Percentiles rank a stretch among this genome's conserved stretches.
phyloP scores from a whole-genome alignment of 495 filamentous ascomycete genomes.

The Thozetella sp. region DNA sequence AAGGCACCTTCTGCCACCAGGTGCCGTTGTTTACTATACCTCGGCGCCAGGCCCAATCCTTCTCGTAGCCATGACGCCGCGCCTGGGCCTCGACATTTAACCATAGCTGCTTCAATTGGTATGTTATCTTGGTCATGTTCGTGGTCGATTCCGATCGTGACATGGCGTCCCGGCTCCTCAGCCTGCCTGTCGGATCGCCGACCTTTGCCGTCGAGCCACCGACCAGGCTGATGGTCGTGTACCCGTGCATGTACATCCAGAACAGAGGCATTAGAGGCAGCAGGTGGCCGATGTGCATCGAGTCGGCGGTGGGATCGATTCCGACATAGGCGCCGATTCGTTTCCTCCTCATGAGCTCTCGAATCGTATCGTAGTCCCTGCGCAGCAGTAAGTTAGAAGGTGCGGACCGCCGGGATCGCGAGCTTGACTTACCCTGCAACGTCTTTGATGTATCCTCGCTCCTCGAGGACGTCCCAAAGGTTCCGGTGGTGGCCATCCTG shows the following conservation, averaged over 20 bases:
- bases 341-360: slow-evolving; percentile 68
- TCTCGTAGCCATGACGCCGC: slow-evolving; percentile 59
- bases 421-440: slow-evolving; percentile 70
- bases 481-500: slow-evolving; percentile 60
- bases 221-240: slow-evolving; percentile 71
- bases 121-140: slow-evolving; percentile 76
- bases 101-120: slow-evolving; percentile 81
- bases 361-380: slow-evolving; percentile 61
- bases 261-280: slow-evolving; percentile 92
- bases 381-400: neutral
- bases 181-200: slow-evolving; percentile 83
- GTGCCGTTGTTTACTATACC: slow-evolving; percentile 74
- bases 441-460: slow-evolving; percentile 78
- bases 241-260: slow-evolving; percentile 89
- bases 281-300: slow-evolving; percentile 90
- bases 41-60: slow-evolving; percentile 62
- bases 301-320: slow-evolving; percentile 89
- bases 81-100: slow-evolving; percentile 66
- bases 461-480: slow-evolving; percentile 72
- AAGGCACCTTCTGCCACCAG: slow-evolving; percentile 72
- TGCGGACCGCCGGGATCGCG: neutral
- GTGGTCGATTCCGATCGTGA: slow-evolving; percentile 55
- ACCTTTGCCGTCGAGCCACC: slow-evolving; percentile 85
- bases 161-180: slow-evolving; percentile 65
- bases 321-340: slow-evolving; percentile 83